These are phyloP conservation scores for Nevesoporus exiguus DNA, from an alignment of 768 basidiomycete species.

Conservation along the genomic window DNA sequence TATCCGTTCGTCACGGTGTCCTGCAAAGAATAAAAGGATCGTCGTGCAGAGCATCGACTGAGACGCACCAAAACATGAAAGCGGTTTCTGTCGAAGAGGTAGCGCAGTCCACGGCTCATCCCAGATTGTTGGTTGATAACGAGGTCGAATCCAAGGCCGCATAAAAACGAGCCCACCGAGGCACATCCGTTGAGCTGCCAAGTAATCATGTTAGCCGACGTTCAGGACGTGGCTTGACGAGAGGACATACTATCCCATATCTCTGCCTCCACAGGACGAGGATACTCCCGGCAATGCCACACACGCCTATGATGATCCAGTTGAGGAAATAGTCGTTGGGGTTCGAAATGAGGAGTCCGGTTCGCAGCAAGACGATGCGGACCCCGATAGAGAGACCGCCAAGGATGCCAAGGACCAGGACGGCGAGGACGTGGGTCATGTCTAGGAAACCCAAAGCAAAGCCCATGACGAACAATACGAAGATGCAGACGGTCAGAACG, in stretches of 20 bases:
- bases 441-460: conserved; percentile 54
- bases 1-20: conserved; percentile 49
- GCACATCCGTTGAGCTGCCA: conserved; percentile 46
- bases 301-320: conserved; percentile 50
- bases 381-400: conserved; percentile 59
- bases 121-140: conserved; percentile 55
- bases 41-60: background rate
- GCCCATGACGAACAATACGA: conserved; percentile 49
- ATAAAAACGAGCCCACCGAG: conserved; percentile 60
- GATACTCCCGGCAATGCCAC: conserved; percentile 41
- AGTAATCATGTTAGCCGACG: conserved; percentile 3
- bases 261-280: conserved; percentile 45
- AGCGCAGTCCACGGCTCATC: conserved; percentile 60
- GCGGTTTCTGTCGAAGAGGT: conserved; percentile 59
- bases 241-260: conserved; percentile 45
- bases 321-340: conserved; percentile 39
- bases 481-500: conserved; percentile 44
- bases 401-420: conserved; percentile 43
- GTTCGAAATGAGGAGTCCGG: conserved; percentile 44
- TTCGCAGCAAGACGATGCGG: conserved; percentile 49
- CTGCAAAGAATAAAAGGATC: conserved; percentile 29
- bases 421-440: conserved; percentile 45
- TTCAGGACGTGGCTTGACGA: background rate
- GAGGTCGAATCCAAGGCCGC: conserved; percentile 54
- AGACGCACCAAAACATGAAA: conserved; percentile 51